phyloP scores from a whole-genome alignment of 805 yeast genomes.

The Metschnikowia proteae region DNA sequence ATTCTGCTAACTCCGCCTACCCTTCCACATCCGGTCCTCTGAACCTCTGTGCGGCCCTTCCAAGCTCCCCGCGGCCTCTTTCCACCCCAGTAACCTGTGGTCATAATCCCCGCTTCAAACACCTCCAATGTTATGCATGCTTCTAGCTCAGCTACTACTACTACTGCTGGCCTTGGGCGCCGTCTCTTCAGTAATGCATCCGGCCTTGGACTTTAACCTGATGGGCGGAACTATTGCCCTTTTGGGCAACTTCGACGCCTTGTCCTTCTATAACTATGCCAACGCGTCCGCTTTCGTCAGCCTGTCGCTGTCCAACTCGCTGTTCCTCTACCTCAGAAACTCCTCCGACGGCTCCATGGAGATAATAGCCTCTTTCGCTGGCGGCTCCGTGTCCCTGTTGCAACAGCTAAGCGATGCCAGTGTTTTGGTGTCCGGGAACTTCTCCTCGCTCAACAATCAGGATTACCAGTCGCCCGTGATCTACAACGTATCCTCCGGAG shows the following conservation, averaged over 20 bases:
- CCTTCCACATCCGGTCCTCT: not conserved
- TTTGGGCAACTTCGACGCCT: slow-evolving; percentile 17
- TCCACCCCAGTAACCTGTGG: no score
- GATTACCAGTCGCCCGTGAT: slow-evolving; percentile 32
- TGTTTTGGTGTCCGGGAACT: slow-evolving; percentile 35
- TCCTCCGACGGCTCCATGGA: slow-evolving; percentile 8
- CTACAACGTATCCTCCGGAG: slow-evolving; percentile 27
- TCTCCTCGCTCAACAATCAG: slow-evolving; percentile 29
- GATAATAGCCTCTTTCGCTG: slow-evolving; percentile 29
- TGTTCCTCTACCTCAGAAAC: slow-evolving; percentile 16
- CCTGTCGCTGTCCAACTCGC: slow-evolving; percentile 7
- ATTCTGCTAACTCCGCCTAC: not conserved
- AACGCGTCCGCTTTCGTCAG: slow-evolving; percentile 17
- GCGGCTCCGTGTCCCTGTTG: slow-evolving; percentile 27
- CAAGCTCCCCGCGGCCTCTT: no score
- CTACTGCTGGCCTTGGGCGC: slow-evolving; percentile 2
- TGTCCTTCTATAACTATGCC: slow-evolving; percentile 15
- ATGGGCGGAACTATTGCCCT: slow-evolving; percentile 17
- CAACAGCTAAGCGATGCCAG: slow-evolving; percentile 25
- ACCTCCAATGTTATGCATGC: not conserved
- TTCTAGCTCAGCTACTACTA: slow-evolving; percentile 4
- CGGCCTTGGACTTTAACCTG: slow-evolving; percentile 14
- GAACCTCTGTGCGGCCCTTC: no score
- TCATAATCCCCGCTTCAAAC: not conserved
- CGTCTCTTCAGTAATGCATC: slow-evolving; percentile 9